Conservation (phyloP, 2,329 filamentous ascomycete genomes). For the Arthrobotrys sphaeroides region DNA sequence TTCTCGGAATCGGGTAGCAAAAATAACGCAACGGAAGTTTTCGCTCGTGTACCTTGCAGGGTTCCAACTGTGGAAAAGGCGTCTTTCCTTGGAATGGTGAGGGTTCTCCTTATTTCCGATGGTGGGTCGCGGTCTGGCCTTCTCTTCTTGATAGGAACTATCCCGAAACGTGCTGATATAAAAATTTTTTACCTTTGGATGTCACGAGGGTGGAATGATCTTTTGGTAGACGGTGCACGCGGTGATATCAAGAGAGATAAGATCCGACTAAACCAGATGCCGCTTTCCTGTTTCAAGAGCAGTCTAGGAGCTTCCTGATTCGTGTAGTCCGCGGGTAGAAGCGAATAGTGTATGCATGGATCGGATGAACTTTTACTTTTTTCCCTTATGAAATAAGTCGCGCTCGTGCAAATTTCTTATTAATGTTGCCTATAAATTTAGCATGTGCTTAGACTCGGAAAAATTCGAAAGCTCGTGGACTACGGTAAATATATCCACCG, state of each 20-base stretch:
- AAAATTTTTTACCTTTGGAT: constrained; percentile 10
- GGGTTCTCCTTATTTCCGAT: constrained; percentile 22
- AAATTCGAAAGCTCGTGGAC: background rate
- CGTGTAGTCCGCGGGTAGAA: constrained; percentile 30
- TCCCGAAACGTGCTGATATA: constrained; percentile 34
- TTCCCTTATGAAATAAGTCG: background rate
- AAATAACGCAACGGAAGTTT: constrained; percentile 51
- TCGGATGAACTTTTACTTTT: constrained; percentile 3
- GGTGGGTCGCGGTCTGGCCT: constrained; percentile 27
- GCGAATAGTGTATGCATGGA: constrained; percentile 27
- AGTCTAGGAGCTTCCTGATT: constrained; percentile 36
- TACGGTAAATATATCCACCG: background rate
- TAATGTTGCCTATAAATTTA: background rate
- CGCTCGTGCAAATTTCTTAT: too few species aligned
- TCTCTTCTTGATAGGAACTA: constrained; percentile 6
- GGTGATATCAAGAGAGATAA: constrained; percentile 40
- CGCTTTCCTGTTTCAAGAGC: constrained; percentile 16
- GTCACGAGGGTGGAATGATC: constrained; percentile 22
- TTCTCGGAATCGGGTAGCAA: constrained; percentile 27
- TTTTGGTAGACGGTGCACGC: background rate
- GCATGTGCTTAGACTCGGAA: constrained; percentile 4
- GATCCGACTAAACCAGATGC: constrained; percentile 16
- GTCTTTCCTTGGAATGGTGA: constrained; percentile 25
- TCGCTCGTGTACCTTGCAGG: constrained; percentile 41
- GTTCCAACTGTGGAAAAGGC: background rate